These are phyloP conservation scores for Aspergillus sp. DNA, from an alignment of 2,329 filamentous ascomycete genomes.

Conservation along the genomic window DNA sequence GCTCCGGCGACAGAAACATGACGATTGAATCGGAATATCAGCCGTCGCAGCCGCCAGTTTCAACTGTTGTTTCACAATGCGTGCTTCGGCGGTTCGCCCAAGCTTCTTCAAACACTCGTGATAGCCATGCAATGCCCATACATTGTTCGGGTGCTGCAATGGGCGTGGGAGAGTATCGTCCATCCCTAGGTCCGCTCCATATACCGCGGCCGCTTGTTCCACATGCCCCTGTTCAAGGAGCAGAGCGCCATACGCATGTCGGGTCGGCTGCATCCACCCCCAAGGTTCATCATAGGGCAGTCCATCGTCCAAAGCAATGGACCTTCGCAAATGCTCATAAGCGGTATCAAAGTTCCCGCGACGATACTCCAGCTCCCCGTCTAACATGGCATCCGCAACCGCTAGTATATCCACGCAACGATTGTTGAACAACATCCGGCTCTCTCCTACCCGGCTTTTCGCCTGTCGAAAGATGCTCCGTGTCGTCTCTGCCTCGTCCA, in stretches of 20 bases:
- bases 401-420: conserved; percentile 62
- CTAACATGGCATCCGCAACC: conserved; percentile 64
- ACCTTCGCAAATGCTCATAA: conserved; percentile 58
- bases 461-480: conserved; percentile 54
- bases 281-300: conserved; percentile 73
- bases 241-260: conserved; percentile 70
- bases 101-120: conserved; percentile 66
- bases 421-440: conserved; percentile 69
- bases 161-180: conserved; percentile 62
- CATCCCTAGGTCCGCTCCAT: conserved; percentile 62
- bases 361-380: conserved; percentile 73
- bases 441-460: conserved; percentile 52
- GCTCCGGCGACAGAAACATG: conserved; percentile 56
- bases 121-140: conserved; percentile 73
- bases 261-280: conserved; percentile 75
- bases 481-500: conserved; percentile 56
- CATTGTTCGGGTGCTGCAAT: conserved; percentile 68
- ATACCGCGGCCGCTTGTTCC: conserved; percentile 57
- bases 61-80: conserved; percentile 51
- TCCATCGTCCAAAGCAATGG: conserved; percentile 60
- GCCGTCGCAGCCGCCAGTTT: conserved; percentile 55
- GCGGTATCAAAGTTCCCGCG: conserved; percentile 57
- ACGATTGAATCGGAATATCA: conserved; percentile 59
- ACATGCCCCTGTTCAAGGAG: conserved; percentile 65
- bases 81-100: conserved; percentile 50